Evolutionary conservation across 139 green algal species (phyloP), one percentile per base, ranked within the genome.

Genomic region (Nannochloris sp.): DNA sequence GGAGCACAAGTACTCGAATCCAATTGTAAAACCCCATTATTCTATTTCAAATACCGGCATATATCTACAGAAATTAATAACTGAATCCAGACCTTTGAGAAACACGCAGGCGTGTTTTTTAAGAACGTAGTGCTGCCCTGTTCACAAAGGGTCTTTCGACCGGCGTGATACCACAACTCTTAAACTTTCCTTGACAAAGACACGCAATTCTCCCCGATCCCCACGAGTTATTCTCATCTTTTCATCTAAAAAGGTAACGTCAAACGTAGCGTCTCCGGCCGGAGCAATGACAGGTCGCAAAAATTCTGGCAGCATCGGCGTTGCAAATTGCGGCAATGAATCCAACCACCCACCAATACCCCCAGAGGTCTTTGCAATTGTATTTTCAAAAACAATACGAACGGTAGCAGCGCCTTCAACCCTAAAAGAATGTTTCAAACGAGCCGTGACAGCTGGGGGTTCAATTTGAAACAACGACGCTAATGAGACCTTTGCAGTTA

Each of bases 201-300:
- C 39, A 8, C 76, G 54, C 4, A 82, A 61, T 36, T 83, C 76
- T 6, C 57, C 62, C 4, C 74, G 38, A 33, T 69, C 73, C 33
- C 80, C 80, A 2, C 80, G 53, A 6, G 74, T 82, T 33, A 87
- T 72, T 34, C 80, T 65, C 67, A 86, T 30, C 8, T 74, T 66
- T 3, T 67, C 56, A 34, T 86, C 78, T 48, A 87, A 48, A 48
- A 45, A 87, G 0, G 74, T 27, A 0, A 80, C 68, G 42, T 87
- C 80, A 54, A 86, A 87, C 12, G 54, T 61, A 4, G 76, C 71
- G 24, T 34, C 25, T 32, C 53, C 34, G n/a, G n/a, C n/a, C n/a
- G n/a, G n/a, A n/a, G n/a, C n/a, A n/a, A n/a, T n/a, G n/a, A n/a
- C n/a, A n/a, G n/a, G n/a, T n/a, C n/a, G n/a, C 23, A 85, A 29